A percentile compares a stretch with the other conserved stretches of the same genome.
phyloP scores from a whole-genome alignment of 805 yeast species.

The Sporopachydermia quercuum region DNA sequence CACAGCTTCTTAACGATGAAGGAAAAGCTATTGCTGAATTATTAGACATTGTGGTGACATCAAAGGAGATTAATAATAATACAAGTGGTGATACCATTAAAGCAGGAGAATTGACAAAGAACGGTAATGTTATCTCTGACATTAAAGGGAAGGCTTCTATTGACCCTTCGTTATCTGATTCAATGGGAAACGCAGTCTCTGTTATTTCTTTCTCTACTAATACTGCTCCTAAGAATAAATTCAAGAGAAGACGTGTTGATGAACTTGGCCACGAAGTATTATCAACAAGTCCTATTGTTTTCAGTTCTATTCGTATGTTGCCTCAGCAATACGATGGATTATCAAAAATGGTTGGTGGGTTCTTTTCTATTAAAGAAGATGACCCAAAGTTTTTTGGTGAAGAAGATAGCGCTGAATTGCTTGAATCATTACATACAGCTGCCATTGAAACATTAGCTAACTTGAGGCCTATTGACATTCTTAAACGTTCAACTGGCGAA shows the following conservation, averaged over 20 bases:
- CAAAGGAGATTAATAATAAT: not conserved
- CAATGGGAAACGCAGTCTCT: not conserved
- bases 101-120: not conserved
- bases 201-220: not conserved
- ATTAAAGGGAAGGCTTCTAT: not conserved
- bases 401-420: not conserved
- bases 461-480: not conserved
- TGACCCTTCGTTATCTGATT: not conserved
- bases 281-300: not conserved
- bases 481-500: constrained; percentile 1
- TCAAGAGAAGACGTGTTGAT: not conserved
- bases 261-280: not conserved
- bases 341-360: not conserved
- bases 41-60: not conserved
- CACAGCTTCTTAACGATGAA: not conserved
- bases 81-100: not conserved
- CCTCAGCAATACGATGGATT: constrained; percentile 1
- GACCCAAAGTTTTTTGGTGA: not conserved
- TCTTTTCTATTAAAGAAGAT: not conserved
- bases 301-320: not conserved
- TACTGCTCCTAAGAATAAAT: not conserved
- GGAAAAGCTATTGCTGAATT: not conserved
- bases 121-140: not conserved
- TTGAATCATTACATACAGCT: not conserved
- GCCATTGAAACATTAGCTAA: not conserved